Base-by-base conservation (phyloP, 192 early-diverging fungal species). In the Coemansia sp. region DNA sequence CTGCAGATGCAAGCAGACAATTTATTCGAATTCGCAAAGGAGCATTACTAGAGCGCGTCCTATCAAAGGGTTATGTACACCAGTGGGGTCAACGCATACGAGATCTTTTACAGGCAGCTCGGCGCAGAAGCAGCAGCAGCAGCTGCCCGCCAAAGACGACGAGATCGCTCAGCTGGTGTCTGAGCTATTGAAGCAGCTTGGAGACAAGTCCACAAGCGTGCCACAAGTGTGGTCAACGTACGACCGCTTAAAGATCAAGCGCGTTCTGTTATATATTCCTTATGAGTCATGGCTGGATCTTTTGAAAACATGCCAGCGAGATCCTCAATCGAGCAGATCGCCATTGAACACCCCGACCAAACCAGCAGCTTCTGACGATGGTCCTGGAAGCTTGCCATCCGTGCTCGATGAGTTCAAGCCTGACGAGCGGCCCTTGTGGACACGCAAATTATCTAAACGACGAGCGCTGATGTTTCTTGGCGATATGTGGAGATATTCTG, bases 401-500 rank as follows among this genome's bases (percentile, higher is more conserved):
- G 20, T 20, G 3, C 20, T 20, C 11, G 48, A 34, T 9, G 48
- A 34, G 6, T 0, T 16, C 16, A 17, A 16, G 6, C 18, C 11
- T 28, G 36, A 20, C 2, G 21, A n/a, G 39, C 47, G 50, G 32
- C 28, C 15, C 15, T 26, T 26, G 10, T 64, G 65, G 71, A 61
- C 71, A 21, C 61, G 51, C 14, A 37, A 53, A 11, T 46, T 61
- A 43, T 52, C 66, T 14, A 68, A 66, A 56, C 60, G 65, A 28
- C 71, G 71, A n/a, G 71, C 65, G 18, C 39, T 68, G 45, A 58
- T 75, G 65, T 30, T 75, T 14, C 54, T 75, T 26, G 54, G 71
- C 53, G 71, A 75, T 36, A 75, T 75, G 71, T 67, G 61, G 56
- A 56, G 71, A 5, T 56, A 56, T 38, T 51, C 60, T n/a, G 62